Base-by-base conservation (phyloP, 75 land plant genomes). In the Cunninghamia lanceolata region DNA sequence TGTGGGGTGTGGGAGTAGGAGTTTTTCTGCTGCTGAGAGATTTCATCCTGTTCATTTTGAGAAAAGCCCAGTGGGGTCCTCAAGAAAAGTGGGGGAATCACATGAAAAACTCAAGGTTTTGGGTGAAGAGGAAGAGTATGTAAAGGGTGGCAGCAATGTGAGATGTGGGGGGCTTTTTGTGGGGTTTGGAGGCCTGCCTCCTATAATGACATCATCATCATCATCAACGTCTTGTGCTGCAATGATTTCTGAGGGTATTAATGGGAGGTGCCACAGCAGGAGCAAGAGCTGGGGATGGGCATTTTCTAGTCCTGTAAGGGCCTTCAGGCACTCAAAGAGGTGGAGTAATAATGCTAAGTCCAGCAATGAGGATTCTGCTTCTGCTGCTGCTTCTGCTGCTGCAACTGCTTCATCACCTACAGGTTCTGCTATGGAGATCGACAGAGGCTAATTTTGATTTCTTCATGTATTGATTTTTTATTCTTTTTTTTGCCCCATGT, bases 1-100 rank as follows among this genome's bases (percentile, higher is more conserved):
- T 47, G 95, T 94, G 15, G 94, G 95, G 1, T 94, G 94, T 85
- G 94, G 95, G 3, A 92, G 91, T 89, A 73, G 95, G 85, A 90
- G 93, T 86, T 94, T 94, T 74, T 94, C 95, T 25, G 94, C 92
- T 7, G 68, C 75, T 5, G 95, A 92, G 52, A 91, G 93, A 70
- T 89, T 92, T 36, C 92, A 34, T 30, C 75, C 34, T 34, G 75
- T 34, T 73, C 36, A 30, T 32, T 73, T 32, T 34, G 75, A 92
- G 81, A 78, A 91, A 79, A 89, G 93, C 84, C 91, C 95, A 4
- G 93, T 90, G 36, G 95, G 95, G 9, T 43, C 47, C 88, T 92
- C 53, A 92, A 92, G 34, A 92, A 94, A 68, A 91, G 95, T 87
- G 84, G 93, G 2, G 75, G 36, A 73, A 2, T 90, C 93, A 25